Base-by-base conservation (phyloP, 2,329 filamentous ascomycete species). In the Mariannaea sp. region DNA sequence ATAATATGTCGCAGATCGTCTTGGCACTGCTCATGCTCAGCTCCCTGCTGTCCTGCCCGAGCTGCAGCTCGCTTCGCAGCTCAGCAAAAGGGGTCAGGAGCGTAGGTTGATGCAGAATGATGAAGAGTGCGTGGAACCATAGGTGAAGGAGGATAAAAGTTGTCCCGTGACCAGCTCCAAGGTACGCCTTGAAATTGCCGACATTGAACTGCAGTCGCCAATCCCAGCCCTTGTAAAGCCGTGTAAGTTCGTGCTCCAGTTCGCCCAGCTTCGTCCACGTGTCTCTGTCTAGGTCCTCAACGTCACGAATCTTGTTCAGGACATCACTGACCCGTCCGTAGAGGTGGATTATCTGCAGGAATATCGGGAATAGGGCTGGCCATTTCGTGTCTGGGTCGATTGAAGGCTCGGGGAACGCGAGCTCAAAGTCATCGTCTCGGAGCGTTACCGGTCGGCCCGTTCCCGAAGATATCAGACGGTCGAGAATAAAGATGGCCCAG, bases 401-500 rank as follows among this genome's bases (percentile, higher is more conserved):
- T 1, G 71, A 71, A 0, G 78, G 71, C 8, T 75, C 75, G 0
- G 83, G 84, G 39, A 95, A 88, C 1, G 83, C 82, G 6, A 95
- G 79, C 68, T 95, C 92, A 59, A 93, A 92, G 61, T 95, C 91
- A 55, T 90, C 87, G 66, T 95, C 90, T 42, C 88, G 85, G 24
- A 96, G 79, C 0, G 90, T 95, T 9, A 93, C 91, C 1, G 90
- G 88, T 13, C 91, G 81, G 8, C 92, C 92, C 0, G 90, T 94
- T 0, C 91, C 91, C 0, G 89, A 93, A 0, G 91, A 95, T 20
- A 96, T 93, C 56, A 93, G 87, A 16, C 91, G 82, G 65, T 96
- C 91, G 1, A 96, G 80, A 59, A 95, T 87, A 70, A 95, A 95
- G 9, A 96, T 88, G 4, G 90, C 87, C 91, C 91, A 96, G 61